Conservation (phyloP, 192 early-diverging fungal species). For the Allomyces macrogynus region DNA sequence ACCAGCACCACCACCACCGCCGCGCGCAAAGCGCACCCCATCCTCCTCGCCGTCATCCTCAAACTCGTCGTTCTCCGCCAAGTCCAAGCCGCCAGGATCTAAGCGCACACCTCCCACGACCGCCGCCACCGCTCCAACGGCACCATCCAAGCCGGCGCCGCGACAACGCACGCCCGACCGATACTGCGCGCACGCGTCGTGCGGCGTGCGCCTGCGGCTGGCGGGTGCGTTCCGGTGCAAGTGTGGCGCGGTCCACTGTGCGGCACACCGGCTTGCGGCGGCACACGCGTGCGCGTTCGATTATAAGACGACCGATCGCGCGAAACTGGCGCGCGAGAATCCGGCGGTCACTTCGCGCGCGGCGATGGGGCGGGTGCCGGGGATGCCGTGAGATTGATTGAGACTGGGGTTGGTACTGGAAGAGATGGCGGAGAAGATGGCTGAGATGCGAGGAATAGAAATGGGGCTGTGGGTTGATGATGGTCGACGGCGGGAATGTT, state of each 20-base stretch:
- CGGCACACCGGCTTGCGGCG: not conserved
- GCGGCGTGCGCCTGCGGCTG: not conserved
- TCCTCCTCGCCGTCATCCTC: too few species aligned
- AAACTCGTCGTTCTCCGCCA: not conserved
- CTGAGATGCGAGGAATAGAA: too few species aligned
- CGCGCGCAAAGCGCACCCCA: too few species aligned
- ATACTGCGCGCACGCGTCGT: not conserved
- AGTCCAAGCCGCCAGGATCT: not conserved
- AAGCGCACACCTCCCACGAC: not conserved
- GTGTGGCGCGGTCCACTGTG: not conserved
- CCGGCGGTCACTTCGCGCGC: constrained; percentile 1
- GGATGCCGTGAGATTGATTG: not conserved
- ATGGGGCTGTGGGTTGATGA: too few species aligned
- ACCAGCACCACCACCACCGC: too few species aligned
- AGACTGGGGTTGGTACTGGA: too few species aligned
- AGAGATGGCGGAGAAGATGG: too few species aligned
- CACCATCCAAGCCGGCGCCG: not conserved
- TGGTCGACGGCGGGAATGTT: too few species aligned
- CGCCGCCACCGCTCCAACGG: not conserved
- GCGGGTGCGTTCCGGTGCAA: not conserved
- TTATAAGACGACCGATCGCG: not conserved
- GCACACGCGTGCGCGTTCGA: not conserved
- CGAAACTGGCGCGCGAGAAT: not conserved
- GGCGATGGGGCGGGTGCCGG: constrained; percentile 4
- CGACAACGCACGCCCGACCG: not conserved